phyloP scores from a whole-genome alignment of 495 filamentous ascomycete genomes.

The Lepidopterella palustris region DNA sequence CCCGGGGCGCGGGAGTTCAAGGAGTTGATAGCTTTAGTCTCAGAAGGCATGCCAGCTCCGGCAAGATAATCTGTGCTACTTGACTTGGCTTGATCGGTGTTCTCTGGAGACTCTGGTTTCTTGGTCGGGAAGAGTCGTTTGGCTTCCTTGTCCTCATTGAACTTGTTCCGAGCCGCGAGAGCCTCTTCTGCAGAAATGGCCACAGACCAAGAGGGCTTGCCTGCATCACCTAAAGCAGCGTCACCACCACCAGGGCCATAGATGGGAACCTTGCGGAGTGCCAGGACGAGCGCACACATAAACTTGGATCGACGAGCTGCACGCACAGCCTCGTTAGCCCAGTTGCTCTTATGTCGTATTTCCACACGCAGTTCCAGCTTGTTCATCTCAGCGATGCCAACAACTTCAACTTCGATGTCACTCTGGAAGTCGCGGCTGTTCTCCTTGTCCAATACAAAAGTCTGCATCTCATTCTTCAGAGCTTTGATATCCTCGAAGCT shows the following conservation, averaged over 20 bases:
- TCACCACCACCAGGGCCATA: slow-evolving; percentile 69
- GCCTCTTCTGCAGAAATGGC: slow-evolving; percentile 59
- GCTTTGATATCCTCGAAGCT: slow-evolving; percentile 79
- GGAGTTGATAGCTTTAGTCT: slow-evolving; percentile 41
- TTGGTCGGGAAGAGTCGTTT: slow-evolving; percentile 53
- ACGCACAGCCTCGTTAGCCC: slow-evolving; percentile 84
- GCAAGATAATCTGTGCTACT: slow-evolving; percentile 32
- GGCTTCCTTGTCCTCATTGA: slow-evolving; percentile 54
- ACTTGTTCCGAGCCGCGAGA: slow-evolving; percentile 51
- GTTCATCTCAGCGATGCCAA: slow-evolving; percentile 77
- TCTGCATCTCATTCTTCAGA: slow-evolving; percentile 71
- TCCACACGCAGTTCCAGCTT: slow-evolving; percentile 76
- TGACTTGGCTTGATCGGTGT: slow-evolving; percentile 11
- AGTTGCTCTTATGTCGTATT: slow-evolving; percentile 89
- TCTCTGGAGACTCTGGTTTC: slow-evolving; percentile 27
- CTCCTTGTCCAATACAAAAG: slow-evolving; percentile 76
- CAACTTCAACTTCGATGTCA: slow-evolving; percentile 69
- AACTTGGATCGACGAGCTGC: slow-evolving; percentile 85
- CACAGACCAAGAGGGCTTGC: slow-evolving; percentile 71
- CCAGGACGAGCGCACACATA: slow-evolving; percentile 86
- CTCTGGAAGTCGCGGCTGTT: slow-evolving; percentile 89
- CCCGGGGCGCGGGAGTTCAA: slow-evolving; percentile 42
- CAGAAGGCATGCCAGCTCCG: slow-evolving; percentile 30
- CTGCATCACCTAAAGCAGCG: slow-evolving; percentile 58
- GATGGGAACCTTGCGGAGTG: slow-evolving; percentile 81